These are phyloP conservation scores for Irpex sp. DNA, from an alignment of 1,284 basidiomycete genomes.

Conservation along the genomic window DNA sequence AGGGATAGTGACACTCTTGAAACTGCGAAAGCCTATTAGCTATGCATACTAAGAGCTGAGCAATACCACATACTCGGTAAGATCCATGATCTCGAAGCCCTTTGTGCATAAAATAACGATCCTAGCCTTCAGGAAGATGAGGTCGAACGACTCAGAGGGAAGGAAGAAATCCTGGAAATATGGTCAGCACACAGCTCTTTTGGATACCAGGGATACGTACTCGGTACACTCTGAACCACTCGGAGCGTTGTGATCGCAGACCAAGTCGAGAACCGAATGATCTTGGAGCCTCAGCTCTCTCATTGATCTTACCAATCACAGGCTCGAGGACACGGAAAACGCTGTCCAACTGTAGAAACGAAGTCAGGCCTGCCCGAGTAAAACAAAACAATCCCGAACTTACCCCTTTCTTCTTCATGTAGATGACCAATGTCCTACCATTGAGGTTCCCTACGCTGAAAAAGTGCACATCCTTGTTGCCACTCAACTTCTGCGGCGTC, in stretches of 20 bases:
- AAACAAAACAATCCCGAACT: slow-evolving; percentile 23
- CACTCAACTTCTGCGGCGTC: slow-evolving; percentile 84
- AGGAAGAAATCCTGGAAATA: slow-evolving; percentile 78
- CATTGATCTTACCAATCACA: slow-evolving; percentile 80
- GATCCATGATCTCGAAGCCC: slow-evolving; percentile 97
- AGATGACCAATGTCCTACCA: slow-evolving; percentile 86
- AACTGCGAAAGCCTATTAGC: slow-evolving; percentile 37
- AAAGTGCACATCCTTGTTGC: slow-evolving; percentile 88
- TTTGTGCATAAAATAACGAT: slow-evolving; percentile 90
- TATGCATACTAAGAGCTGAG: not conserved
- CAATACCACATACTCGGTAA: slow-evolving; percentile 65
- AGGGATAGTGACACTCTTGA: slow-evolving; percentile 87
- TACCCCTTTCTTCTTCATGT: slow-evolving; percentile 95
- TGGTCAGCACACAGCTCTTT: not conserved
- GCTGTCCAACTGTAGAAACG: slow-evolving; percentile 63
- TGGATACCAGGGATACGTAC: slow-evolving; percentile 31
- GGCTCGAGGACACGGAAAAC: slow-evolving; percentile 95
- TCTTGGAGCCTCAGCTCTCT: slow-evolving; percentile 62
- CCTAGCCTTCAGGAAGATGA: slow-evolving; percentile 89
- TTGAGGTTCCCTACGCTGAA: slow-evolving; percentile 89
- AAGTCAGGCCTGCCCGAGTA: not conserved
- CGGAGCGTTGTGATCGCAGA: slow-evolving; percentile 73
- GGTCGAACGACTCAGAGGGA: slow-evolving; percentile 82
- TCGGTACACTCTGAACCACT: slow-evolving; percentile 91
- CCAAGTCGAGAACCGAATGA: slow-evolving; percentile 71